These are phyloP conservation scores for Cytospora paraplurivora DNA, from an alignment of 2,329 filamentous ascomycete genomes.

Conservation along the genomic window DNA sequence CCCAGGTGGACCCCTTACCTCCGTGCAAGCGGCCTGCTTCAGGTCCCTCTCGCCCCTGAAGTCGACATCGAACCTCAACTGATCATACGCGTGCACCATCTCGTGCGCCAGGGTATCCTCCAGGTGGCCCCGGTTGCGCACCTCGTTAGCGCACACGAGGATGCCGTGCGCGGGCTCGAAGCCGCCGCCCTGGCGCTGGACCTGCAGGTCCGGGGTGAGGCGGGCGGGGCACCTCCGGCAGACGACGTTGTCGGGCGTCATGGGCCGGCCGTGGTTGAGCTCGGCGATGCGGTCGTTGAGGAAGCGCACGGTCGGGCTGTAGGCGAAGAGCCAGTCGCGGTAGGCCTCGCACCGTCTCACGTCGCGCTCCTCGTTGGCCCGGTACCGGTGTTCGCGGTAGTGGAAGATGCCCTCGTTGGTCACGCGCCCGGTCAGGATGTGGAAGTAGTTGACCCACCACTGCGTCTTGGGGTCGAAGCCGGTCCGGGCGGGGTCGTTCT, in stretches of 20 bases:
- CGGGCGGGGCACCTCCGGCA: conserved; percentile 75
- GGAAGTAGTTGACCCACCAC: conserved; percentile 85
- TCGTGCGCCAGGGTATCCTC: conserved; percentile 96
- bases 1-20: conserved; percentile 57
- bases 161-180: conserved; percentile 89
- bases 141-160: conserved; percentile 87
- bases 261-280: conserved; percentile 66
- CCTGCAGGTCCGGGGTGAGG: conserved; percentile 57
- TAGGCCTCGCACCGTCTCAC: conserved; percentile 79
- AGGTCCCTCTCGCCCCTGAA: conserved; percentile 71
- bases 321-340: conserved; percentile 80
- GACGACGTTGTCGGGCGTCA: conserved; percentile 74
- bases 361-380: conserved; percentile 74
- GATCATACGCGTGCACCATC: conserved; percentile 97
- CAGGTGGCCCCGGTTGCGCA: conserved; percentile 75
- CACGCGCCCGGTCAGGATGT: conserved; percentile 74
- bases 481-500: conserved; percentile 62
- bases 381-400: conserved; percentile 78
- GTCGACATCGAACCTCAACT: conserved; percentile 88
- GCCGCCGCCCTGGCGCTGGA: conserved; percentile 72
- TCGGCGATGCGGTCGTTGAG: conserved; percentile 77
- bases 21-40: conserved; percentile 89
- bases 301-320: conserved; percentile 86
- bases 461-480: conserved; percentile 62
- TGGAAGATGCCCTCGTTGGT: conserved; percentile 68